Evolutionary conservation across 139 green algal species (phyloP).

Genomic region (Chlorella vulgaris): DNA sequence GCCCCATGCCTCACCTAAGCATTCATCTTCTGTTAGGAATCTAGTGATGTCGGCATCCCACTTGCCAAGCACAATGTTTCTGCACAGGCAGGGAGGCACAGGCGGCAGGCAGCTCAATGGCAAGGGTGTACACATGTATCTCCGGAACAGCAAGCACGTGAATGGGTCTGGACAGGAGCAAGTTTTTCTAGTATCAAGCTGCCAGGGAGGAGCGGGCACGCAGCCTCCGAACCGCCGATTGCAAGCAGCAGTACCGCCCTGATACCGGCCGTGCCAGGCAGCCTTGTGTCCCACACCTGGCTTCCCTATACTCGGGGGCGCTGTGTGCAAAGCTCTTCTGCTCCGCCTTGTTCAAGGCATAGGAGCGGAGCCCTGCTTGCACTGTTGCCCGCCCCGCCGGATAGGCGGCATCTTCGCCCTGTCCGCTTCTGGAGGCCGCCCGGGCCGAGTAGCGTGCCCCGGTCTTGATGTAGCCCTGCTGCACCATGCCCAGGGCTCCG

Average conservation of each 20-base stretch:
- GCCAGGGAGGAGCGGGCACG: neutral
- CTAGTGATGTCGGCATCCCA: conserved; percentile 53
- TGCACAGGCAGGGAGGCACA: conserved; percentile 33
- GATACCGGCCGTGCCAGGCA: too few relatives aligned
- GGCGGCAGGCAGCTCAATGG: neutral
- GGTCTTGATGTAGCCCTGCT: conserved; percentile 3
- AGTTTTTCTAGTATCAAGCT: too few relatives aligned
- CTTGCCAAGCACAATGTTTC: conserved; percentile 55
- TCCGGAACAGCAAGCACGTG: neutral
- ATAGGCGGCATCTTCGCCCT: conserved; percentile 26
- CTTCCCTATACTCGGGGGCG: conserved; percentile 51
- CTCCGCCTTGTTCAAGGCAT: conserved; percentile 57
- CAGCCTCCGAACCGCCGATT: neutral
- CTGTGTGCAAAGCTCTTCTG: conserved; percentile 46
- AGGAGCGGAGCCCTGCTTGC: conserved; percentile 53
- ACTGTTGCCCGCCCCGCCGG: conserved; percentile 48
- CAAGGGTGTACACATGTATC: too few relatives aligned
- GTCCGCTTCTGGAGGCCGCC: neutral
- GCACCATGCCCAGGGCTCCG: conserved; percentile 17
- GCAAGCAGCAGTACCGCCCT: too few relatives aligned
- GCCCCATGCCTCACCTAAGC: conserved; percentile 48
- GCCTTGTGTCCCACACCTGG: conserved; percentile 41
- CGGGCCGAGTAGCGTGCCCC: conserved; percentile 13
- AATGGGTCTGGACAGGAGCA: too few relatives aligned
- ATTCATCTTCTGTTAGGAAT: conserved; percentile 45